These are phyloP conservation scores for Cordyceps cateniannulata DNA, from an alignment of 2,329 filamentous ascomycete genomes.

Conservation along the genomic window DNA sequence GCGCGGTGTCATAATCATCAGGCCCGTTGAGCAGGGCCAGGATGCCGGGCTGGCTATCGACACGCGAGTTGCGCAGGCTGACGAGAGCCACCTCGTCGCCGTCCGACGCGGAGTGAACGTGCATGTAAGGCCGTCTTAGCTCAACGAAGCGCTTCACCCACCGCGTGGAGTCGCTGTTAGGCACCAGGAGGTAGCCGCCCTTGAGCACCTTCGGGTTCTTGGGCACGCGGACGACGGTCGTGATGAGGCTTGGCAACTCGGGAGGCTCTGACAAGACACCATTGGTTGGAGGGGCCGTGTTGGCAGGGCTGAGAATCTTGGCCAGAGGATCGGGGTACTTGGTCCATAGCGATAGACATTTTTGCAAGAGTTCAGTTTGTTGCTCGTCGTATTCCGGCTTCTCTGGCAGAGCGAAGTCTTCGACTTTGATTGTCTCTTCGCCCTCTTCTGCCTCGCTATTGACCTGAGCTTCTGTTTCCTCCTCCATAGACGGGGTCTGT, in stretches of 20 bases:
- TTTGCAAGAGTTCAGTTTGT: conserved; percentile 43
- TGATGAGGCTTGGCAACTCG: conserved; percentile 58
- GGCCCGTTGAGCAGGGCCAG: conserved; percentile 62
- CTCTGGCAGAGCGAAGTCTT: conserved; percentile 14
- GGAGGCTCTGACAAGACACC: conserved; percentile 46
- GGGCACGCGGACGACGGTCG: conserved; percentile 68
- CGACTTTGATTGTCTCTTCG: conserved; percentile 18
- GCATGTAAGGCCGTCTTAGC: conserved; percentile 82
- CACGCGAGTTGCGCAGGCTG: conserved; percentile 80
- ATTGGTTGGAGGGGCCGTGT: conserved; percentile 63
- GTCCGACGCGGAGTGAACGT: conserved; percentile 77
- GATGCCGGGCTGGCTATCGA: conserved; percentile 87
- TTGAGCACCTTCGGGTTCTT: conserved; percentile 81
- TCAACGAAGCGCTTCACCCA: conserved; percentile 95
- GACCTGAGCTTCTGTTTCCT: conserved; percentile 18
- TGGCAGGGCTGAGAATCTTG: conserved; percentile 50
- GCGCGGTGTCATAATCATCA: conserved; percentile 30
- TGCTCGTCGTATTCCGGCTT: conserved; percentile 39
- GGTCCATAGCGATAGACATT: conserved; percentile 59
- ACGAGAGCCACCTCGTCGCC: conserved; percentile 89
- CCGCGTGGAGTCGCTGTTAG: conserved; percentile 70
- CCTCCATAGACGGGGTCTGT: conserved; percentile 31
- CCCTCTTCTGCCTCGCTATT: conserved; percentile 15
- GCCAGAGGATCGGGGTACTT: conserved; percentile 50
- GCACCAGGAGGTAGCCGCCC: conserved; percentile 80